Conservation (phyloP, 2,329 filamentous ascomycete genomes). For the Pseudogymnoascus sp. region DNA sequence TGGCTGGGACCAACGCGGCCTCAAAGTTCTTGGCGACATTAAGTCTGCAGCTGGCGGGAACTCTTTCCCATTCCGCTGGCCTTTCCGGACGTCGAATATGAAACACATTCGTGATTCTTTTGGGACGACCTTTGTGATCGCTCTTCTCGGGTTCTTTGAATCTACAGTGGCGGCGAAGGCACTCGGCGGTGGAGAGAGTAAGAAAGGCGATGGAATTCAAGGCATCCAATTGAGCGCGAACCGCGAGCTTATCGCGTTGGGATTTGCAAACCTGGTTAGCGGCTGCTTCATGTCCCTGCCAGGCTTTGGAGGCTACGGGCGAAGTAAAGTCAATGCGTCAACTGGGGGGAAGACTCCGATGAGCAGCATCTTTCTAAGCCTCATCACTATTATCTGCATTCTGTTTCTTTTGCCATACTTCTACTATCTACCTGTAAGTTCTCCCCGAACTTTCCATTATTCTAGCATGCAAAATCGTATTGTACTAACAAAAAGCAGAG, state of each 20-base stretch:
- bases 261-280: slow-evolving; percentile 83
- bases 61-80: slow-evolving; percentile 76
- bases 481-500: slow-evolving; percentile 50
- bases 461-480: slow-evolving; percentile 16
- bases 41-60: slow-evolving; percentile 63
- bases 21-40: slow-evolving; percentile 78
- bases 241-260: slow-evolving; percentile 85
- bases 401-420: slow-evolving; percentile 83
- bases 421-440: slow-evolving; percentile 84
- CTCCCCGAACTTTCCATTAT: slow-evolving; percentile 12
- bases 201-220: slow-evolving; percentile 59
- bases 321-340: slow-evolving; percentile 89
- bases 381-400: slow-evolving; percentile 76
- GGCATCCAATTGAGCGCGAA: slow-evolving; percentile 84
- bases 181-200: slow-evolving; percentile 53
- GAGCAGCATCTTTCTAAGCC: slow-evolving; percentile 79
- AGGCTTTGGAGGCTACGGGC: slow-evolving; percentile 90
- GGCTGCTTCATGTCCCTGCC: slow-evolving; percentile 89
- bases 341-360: slow-evolving; percentile 91
- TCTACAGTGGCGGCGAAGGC: slow-evolving; percentile 94
- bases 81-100: slow-evolving; percentile 71
- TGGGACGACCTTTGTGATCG: slow-evolving; percentile 87
- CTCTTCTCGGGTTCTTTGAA: slow-evolving; percentile 95
- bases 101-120: slow-evolving; percentile 78
- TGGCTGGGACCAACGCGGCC: slow-evolving; percentile 71